Base-by-base conservation (phyloP, 2,329 filamentous ascomycete species). In the Myrmaecium sp. region DNA sequence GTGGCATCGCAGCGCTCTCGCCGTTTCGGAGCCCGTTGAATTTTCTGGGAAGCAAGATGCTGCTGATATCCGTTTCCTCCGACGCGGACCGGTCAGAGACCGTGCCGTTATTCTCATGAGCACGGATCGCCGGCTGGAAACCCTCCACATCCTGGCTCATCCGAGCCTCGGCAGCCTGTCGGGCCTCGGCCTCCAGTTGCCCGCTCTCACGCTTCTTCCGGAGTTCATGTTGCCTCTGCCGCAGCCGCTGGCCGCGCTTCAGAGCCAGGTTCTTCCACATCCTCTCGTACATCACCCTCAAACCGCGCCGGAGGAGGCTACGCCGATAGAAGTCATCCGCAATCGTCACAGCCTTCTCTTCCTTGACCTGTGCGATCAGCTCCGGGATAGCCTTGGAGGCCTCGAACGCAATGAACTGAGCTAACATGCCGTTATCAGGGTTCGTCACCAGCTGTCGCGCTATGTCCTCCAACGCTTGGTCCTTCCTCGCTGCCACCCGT, bases 401-500 rank as follows among this genome's bases (percentile, higher is more conserved):
- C n/a, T 7, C n/a, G 18, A 20, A 20, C 18, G 7, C 18, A 20
- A 20, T 7, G 18, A 7, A 20, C 18, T 20, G 18, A 19, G 17
- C 9, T 5, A 13, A 30, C 30, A 13, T 36, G 18, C 18, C 18
- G 18, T 20, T 20, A n/a, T 7, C 7, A 20, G 18, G 18, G 7
- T 7, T n/a, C 7, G 18, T 20, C 7, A 20, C 7, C 7, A 20
- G 18, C 18, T 20, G 18, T 20, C n/a, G n/a, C n/a, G n/a, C n/a
- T n/a, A n/a, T n/a, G n/a, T n/a, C n/a, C n/a, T n/a, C n/a, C n/a
- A n/a, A n/a, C n/a, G n/a, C n/a, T n/a, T n/a, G n/a, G n/a, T n/a
- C n/a, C n/a, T n/a, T n/a, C n/a, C n/a, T n/a, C n/a, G n/a, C n/a
- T 4, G 26, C 31, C 17, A 37, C 25, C 9, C 33, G 30, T 23